Evolutionary conservation across 2,329 filamentous ascomycete genomes (phyloP).

Genomic region (Capronia epimyces): DNA sequence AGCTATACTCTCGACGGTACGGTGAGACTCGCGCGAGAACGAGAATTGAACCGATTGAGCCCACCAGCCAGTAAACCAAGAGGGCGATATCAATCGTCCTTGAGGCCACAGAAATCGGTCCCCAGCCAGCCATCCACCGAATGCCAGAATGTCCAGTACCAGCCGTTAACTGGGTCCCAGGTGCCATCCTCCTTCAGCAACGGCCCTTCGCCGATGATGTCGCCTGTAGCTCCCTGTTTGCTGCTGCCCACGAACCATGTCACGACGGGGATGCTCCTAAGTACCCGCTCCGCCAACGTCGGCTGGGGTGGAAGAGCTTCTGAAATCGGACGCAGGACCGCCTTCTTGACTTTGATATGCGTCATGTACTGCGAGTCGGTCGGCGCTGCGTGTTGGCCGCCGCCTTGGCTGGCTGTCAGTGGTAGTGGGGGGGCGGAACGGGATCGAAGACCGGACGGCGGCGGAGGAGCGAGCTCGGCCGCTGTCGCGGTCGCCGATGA

Average conservation of each 20-base stretch:
- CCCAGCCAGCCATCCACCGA: slow-evolving; percentile 52
- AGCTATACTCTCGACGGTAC: too few relatives aligned
- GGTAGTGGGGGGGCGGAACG: slow-evolving; percentile 23
- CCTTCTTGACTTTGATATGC: slow-evolving; percentile 61
- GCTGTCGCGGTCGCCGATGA: slow-evolving; percentile 36
- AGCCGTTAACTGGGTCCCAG: slow-evolving; percentile 31
- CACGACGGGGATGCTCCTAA: slow-evolving; percentile 63
- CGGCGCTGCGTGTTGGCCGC: slow-evolving; percentile 26
- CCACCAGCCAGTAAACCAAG: too few relatives aligned
- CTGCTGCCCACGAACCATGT: slow-evolving; percentile 59
- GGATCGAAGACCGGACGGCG: slow-evolving; percentile 29
- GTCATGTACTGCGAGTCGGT: slow-evolving; percentile 46
- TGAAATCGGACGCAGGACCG: slow-evolving; percentile 61
- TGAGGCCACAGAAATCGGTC: slow-evolving; percentile 57
- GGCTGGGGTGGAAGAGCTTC: slow-evolving; percentile 66
- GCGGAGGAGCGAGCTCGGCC: slow-evolving; percentile 28
- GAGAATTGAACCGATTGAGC: too few relatives aligned
- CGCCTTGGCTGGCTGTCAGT: slow-evolving; percentile 13
- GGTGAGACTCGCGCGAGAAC: too few relatives aligned
- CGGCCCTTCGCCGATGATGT: slow-evolving; percentile 45
- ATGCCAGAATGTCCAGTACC: slow-evolving; percentile 57
- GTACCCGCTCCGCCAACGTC: slow-evolving; percentile 57
- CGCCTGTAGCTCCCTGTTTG: slow-evolving; percentile 25
- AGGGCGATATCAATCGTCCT: slow-evolving; percentile 44
- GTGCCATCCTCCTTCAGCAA: slow-evolving; percentile 42